Evolutionary conservation across 164 flowering plant species (phyloP), one percentile per base, ranked within the genome.

Genomic region (Paratinospora sagittata): DNA sequence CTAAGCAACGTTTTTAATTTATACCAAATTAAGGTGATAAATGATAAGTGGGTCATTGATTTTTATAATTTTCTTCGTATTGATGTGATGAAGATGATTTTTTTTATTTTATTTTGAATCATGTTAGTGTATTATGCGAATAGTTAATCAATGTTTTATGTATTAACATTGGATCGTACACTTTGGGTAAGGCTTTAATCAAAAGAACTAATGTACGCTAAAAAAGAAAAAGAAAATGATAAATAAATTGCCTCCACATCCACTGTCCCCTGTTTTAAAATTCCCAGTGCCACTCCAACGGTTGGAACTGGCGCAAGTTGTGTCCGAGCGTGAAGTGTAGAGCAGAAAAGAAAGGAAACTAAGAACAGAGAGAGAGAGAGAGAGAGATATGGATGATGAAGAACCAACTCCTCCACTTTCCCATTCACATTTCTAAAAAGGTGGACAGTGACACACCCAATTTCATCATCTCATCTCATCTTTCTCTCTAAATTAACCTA

Each of bases 371-470:
- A 49, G 6, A 49, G 21, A 19, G 21, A 49, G 57, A 52, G 23
- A 52, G 45, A 47, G 65, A 66, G 70, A 73, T 70, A 66, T 81
- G 84, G 83, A 69, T 74, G 81, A 79, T 79, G 80, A 77, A 65
- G 65, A 82, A 74, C 67, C 57, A 70, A 63, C 70, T 43, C 66
- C 70, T 43, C 78, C 84, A 82, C 84, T 79, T 64, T 26, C 41
- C 72, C 67, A 76, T 26, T 72, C 70, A 69, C 65, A 45, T 52
- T 63, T 72, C 62, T 61, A 64, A 72, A 79, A 77, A 78, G 85
- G 87, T 83, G 84, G 85, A 77, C 70, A 77, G 73, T 85, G 86
- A 86, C 86, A 78, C 73, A 75, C 69, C n/a, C 82, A 81, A 70
- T 73, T 67, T 41, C 66, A 39, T 34, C 72, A 58, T 49, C 66